Evolutionary conservation across 805 yeast genomes (phyloP).

Genomic region (Teunomyces aglyptinius): DNA sequence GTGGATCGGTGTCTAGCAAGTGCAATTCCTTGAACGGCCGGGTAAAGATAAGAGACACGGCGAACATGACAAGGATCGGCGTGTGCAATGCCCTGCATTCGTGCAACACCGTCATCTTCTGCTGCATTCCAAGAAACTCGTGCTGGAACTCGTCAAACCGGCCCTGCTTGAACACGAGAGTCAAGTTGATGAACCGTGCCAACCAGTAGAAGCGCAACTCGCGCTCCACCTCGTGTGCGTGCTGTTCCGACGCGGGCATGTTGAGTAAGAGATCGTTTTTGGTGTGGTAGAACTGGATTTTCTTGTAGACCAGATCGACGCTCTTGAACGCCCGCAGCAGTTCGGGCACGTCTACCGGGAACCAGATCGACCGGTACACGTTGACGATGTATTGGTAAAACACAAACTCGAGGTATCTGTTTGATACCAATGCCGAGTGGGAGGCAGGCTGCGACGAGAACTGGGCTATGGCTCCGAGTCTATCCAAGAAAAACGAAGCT

Average conservation of each 20-base stretch:
- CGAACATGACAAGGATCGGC: constrained; percentile 23
- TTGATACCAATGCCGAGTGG: constrained; percentile 17
- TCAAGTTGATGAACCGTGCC: constrained; percentile 20
- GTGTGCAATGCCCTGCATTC: constrained; percentile 12
- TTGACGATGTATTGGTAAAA: constrained; percentile 24
- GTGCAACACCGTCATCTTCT: too few species aligned
- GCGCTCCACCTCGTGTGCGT: background rate
- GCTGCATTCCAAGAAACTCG: constrained; percentile 9
- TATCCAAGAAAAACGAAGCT: constrained; percentile 17
- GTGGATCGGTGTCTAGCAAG: constrained; percentile 17
- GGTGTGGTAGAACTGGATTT: constrained; percentile 20
- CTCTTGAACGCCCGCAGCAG: constrained; percentile 6
- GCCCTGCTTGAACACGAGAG: constrained; percentile 23
- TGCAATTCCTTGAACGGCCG: constrained; percentile 30
- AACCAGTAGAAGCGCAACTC: constrained; percentile 24
- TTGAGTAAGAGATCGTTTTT: constrained; percentile 18
- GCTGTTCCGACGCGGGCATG: constrained; percentile 2
- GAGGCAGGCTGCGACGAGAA: constrained; percentile 26
- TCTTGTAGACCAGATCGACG: constrained; percentile 18
- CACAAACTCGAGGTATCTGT: constrained; percentile 27
- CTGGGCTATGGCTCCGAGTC: constrained; percentile 15
- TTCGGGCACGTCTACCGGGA: constrained; percentile 10
- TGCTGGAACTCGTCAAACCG: constrained; percentile 23
- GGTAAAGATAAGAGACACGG: constrained; percentile 22
- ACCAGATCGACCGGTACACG: constrained; percentile 23